Evolutionary conservation across 2,329 filamentous ascomycete species (phyloP), one percentile per base, ranked within the genome.

Genomic region (Raffaelea deltoideospora): DNA sequence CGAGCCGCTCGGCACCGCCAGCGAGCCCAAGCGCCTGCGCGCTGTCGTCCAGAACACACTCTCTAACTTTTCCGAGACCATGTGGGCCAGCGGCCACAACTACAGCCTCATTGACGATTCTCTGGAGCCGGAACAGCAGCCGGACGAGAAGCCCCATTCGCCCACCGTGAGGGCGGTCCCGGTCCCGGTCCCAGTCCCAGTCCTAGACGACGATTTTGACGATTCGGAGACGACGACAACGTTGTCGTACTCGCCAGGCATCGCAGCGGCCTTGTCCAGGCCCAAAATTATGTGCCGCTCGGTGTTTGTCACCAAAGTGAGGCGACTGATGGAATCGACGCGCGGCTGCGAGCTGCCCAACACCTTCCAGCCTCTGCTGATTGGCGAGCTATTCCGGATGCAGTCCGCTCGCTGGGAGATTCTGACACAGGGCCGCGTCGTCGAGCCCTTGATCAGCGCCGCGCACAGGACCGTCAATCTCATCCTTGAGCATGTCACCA

Each of bases 321-420:
- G 40, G 36, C 29, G 3, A 41, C 54, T 7, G 58, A 55, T 2
- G 51, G 54, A 0, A 43, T 39, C 0, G 61, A 62, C 24, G 10
- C 59, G 58, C 37, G 61, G 61, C 1, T 50, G 40, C 1, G 59
- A 63, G 33, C 56, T 64, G 17, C 57, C 60, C 0, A 59, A 59
- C 0, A 64, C 59, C 28, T 47, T 47, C 13, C 49, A 55, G 0
- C 47, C 65, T 4, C 55, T 49, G 0, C 46, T 60, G 3, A 14
- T 24, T 24, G 22, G 22, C 21, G 48, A 56, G 23, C 43, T 65
- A 2, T 65, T 67, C 43, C 52, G 53, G 20, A 46, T 48, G 8
- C 57, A 64, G 23, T 47, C 56, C 0, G 31, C 40, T 5, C 58
- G 56, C 0, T 67, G 62, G 63, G 46, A 51, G 9, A 20, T 8